Conservation (phyloP, 441 rosid genomes). For the Isatis lusitanica region DNA sequence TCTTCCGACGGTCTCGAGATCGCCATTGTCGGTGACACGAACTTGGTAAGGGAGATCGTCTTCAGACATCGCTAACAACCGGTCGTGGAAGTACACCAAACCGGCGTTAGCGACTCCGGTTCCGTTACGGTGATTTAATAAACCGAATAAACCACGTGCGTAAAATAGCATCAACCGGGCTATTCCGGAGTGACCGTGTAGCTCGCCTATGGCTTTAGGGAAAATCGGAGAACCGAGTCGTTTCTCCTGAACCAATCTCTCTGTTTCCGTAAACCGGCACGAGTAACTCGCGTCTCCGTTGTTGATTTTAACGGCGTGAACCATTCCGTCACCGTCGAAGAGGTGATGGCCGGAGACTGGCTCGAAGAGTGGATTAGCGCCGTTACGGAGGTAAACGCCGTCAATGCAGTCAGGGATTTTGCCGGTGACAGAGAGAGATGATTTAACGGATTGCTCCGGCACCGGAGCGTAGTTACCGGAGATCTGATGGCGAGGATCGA, state of each 20-base stretch:
- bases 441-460: slow-evolving; percentile 55
- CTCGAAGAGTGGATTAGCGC: slow-evolving; percentile 73
- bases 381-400: slow-evolving; percentile 78
- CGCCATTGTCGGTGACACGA: slow-evolving; percentile 51
- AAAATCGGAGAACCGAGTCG: slow-evolving; percentile 59
- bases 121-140: slow-evolving; percentile 59
- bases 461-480: slow-evolving; percentile 86
- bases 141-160: slow-evolving; percentile 62
- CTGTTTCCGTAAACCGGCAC: slow-evolving; percentile 78
- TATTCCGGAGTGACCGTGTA: slow-evolving; percentile 76
- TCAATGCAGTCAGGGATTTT: slow-evolving; percentile 63
- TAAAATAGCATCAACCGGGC: slow-evolving; percentile 60
- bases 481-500: slow-evolving; percentile 71
- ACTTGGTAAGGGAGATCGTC: slow-evolving; percentile 84
- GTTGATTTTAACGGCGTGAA: slow-evolving; percentile 60
- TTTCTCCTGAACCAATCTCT: slow-evolving; percentile 64
- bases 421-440: slow-evolving; percentile 50
- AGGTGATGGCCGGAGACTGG: slow-evolving; percentile 78
- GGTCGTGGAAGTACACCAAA: slow-evolving; percentile 59
- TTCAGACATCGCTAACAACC: slow-evolving; percentile 80
- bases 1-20: slow-evolving; percentile 63
- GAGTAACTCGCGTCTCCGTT: slow-evolving; percentile 66
- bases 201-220: slow-evolving; percentile 82
- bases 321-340: slow-evolving; percentile 88
- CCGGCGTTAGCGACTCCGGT: slow-evolving; percentile 88